These are phyloP conservation scores for Saksenaea vasiformis DNA, from an alignment of 371 early-diverging fungal species.

Conservation along the genomic window DNA sequence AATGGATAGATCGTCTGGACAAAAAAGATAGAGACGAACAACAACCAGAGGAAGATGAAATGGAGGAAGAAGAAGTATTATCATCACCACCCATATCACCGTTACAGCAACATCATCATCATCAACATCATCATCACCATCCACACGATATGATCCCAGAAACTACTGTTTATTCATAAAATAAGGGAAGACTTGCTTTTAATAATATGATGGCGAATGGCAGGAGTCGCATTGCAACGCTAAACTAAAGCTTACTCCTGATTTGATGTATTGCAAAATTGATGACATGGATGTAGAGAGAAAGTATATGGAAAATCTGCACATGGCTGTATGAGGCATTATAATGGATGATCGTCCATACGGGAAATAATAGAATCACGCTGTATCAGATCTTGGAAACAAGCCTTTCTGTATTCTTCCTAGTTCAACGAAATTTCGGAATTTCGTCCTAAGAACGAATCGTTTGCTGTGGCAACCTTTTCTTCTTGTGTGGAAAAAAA, in stretches of 20 bases:
- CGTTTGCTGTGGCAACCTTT: no score
- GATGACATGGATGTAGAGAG: neutral
- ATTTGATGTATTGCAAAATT: neutral
- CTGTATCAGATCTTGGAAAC: no score
- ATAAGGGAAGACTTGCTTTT: neutral
- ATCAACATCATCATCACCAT: neutral
- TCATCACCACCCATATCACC: no score
- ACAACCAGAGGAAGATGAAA: neutral
- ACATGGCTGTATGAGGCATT: no score
- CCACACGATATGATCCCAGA: neutral
- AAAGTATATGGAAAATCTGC: neutral
- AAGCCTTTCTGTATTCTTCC: no score
- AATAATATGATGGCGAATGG: neutral
- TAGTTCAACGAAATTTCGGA: no score
- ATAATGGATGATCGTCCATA: no score
- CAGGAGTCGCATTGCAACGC: neutral
- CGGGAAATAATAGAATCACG: no score
- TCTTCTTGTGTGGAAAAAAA: no score
- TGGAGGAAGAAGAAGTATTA: no score
- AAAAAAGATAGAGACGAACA: conserved; percentile 6
- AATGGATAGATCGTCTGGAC: conserved; percentile 50
- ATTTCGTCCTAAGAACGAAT: no score
- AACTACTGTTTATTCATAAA: neutral
- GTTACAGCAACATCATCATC: no score
- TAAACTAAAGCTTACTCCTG: neutral